These are phyloP conservation scores for Verticillium isaacii DNA, from an alignment of 2,329 filamentous ascomycete genomes.

Conservation along the genomic window DNA sequence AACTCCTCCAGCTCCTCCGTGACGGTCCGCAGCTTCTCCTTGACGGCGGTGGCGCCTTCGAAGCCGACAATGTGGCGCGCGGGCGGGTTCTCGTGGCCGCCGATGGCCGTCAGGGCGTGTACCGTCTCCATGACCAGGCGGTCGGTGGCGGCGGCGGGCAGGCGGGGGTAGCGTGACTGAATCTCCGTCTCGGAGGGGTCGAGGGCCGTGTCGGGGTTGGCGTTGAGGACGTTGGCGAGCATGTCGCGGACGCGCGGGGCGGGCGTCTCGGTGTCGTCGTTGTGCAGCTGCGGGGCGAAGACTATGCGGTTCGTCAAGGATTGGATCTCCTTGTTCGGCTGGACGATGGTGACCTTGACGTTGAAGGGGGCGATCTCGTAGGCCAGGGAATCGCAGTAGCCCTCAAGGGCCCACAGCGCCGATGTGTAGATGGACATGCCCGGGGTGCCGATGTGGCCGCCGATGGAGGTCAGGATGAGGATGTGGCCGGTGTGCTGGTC, in stretches of 20 bases:
- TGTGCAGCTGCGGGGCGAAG: conserved; percentile 70
- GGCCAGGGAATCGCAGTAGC: conserved; percentile 89
- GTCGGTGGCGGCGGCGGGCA: conserved; percentile 65
- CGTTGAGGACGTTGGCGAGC: conserved; percentile 72
- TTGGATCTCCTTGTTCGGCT: conserved; percentile 90
- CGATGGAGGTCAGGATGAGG: conserved; percentile 83
- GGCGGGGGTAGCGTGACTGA: conserved; percentile 66
- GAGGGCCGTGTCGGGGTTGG: conserved; percentile 61
- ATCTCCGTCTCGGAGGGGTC: conserved; percentile 29
- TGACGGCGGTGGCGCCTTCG: conserved; percentile 82
- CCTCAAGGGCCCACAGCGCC: conserved; percentile 90
- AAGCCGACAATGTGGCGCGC: conserved; percentile 89
- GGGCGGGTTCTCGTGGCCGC: conserved; percentile 92
- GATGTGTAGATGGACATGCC: conserved; percentile 89
- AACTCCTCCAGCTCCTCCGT: conserved; percentile 97
- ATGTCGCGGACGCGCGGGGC: conserved; percentile 82
- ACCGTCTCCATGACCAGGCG: conserved; percentile 82
- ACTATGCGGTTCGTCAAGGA: conserved; percentile 83
- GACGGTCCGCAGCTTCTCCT: conserved; percentile 93
- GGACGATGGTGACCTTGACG: conserved; percentile 91
- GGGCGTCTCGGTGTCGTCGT: conserved; percentile 26
- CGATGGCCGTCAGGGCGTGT: conserved; percentile 84
- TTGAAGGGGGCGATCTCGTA: conserved; percentile 98
- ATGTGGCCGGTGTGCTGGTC: conserved; percentile 82
- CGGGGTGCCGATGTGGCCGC: conserved; percentile 87